Evolutionary conservation across 1,139 yeast genomes (phyloP).

Genomic region (Trichomonascaceae sp.): DNA sequence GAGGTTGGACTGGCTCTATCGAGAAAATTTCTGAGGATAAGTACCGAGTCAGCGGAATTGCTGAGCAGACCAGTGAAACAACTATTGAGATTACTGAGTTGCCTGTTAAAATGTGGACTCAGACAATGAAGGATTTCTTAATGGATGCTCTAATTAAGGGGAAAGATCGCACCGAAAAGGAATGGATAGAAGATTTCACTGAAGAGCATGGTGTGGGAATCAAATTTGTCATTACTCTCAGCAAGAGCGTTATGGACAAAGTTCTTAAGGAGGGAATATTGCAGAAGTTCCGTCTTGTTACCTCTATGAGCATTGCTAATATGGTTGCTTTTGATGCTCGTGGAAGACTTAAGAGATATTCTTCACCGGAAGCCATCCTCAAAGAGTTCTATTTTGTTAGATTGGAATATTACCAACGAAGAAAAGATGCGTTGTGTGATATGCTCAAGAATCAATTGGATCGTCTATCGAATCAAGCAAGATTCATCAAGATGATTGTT

Average conservation of each 20-base stretch:
- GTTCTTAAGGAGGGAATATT: constrained; percentile 67
- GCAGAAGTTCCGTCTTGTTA: constrained; percentile 73
- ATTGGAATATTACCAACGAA: constrained; percentile 80
- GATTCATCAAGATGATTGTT: constrained; percentile 86
- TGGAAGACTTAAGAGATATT: constrained; percentile 82
- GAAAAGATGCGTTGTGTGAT: constrained; percentile 74
- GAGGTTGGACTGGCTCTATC: constrained; percentile 89
- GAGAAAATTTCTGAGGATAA: constrained; percentile 56
- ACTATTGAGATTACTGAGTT: constrained; percentile 87
- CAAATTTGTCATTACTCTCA: constrained; percentile 68
- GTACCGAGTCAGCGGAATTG: constrained; percentile 69
- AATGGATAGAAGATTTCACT: constrained; percentile 94
- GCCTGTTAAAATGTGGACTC: constrained; percentile 92
- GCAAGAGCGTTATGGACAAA: constrained; percentile 77
- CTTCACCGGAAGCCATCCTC: constrained; percentile 67
- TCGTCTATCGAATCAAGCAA: constrained; percentile 74
- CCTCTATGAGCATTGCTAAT: constrained; percentile 66
- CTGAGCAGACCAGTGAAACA: constrained; percentile 73
- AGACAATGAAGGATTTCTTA: constrained; percentile 78
- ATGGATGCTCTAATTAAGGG: constrained; percentile 51
- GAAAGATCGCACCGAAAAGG: constrained; percentile 32
- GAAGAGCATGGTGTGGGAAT: constrained; percentile 87
- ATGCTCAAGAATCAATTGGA: constrained; percentile 69
- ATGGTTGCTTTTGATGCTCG: constrained; percentile 97
- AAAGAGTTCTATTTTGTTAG: constrained; percentile 81